Conservation (phyloP, 2,329 filamentous ascomycete genomes). For the Didymella sp. region DNA sequence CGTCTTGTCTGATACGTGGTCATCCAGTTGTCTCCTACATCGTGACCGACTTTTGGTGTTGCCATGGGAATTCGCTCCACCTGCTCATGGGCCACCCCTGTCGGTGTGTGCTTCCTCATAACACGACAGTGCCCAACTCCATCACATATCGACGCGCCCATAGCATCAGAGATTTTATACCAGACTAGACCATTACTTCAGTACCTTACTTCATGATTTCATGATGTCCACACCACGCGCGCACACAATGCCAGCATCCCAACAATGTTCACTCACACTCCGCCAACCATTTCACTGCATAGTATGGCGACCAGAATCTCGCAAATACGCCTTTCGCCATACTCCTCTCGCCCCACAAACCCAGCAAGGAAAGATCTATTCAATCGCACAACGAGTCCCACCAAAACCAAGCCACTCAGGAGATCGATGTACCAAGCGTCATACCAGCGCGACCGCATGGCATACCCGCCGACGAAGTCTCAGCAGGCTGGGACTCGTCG, state of each 20-base stretch:
- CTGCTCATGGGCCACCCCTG: slow-evolving; percentile 13
- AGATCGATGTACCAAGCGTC: slow-evolving; percentile 1
- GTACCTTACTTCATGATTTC: slow-evolving; percentile 2
- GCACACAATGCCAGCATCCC: slow-evolving; percentile 13
- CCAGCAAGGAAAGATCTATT: not conserved
- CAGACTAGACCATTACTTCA: not conserved
- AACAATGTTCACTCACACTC: slow-evolving; percentile 19
- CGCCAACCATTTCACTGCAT: slow-evolving; percentile 4
- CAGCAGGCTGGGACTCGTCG: slow-evolving; percentile 17
- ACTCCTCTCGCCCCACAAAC: not conserved
- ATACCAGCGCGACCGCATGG: slow-evolving; percentile 1
- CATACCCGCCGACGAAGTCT: slow-evolving; percentile 5
- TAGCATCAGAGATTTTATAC: slow-evolving; percentile 5
- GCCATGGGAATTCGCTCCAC: slow-evolving; percentile 18
- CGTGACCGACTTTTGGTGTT: slow-evolving; percentile 21
- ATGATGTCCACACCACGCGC: slow-evolving; percentile 4
- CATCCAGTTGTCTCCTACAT: not conserved
- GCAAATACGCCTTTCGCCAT: slow-evolving; percentile 5
- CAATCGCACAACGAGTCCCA: slow-evolving; percentile 4
- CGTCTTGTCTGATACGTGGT: not conserved
- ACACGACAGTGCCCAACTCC: slow-evolving; percentile 16
- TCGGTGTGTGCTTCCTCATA: slow-evolving; percentile 12
- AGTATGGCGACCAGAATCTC: slow-evolving; percentile 4
- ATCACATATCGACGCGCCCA: slow-evolving; percentile 1
- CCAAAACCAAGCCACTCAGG: not conserved